Conservation (phyloP, 2,329 filamentous ascomycete species). For the Nemania sp. region DNA sequence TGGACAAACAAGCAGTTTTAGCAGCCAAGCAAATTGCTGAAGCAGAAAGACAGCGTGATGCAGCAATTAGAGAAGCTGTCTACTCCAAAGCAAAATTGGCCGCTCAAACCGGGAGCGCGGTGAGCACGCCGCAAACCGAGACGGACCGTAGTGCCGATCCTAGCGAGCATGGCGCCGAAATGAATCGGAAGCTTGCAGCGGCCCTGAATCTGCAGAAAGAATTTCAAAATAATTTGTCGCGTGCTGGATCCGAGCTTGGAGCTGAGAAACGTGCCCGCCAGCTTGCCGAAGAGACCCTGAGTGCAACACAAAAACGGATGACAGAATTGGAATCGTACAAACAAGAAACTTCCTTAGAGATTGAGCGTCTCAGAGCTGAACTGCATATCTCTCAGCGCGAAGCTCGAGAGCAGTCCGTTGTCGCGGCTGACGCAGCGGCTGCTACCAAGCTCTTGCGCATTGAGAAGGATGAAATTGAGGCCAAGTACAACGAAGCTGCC, state of each 20-base stretch:
- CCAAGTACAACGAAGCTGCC: slow-evolving; percentile 68
- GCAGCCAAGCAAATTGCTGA: slow-evolving; percentile 91
- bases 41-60: slow-evolving; percentile 90
- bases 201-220: slow-evolving; percentile 79
- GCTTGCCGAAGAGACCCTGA: slow-evolving; percentile 84
- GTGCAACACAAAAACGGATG: slow-evolving; percentile 80
- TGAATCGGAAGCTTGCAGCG: slow-evolving; percentile 80
- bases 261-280: slow-evolving; percentile 80
- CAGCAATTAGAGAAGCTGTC: slow-evolving; percentile 90
- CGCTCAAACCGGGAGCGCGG: slow-evolving; percentile 69
- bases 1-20: slow-evolving; percentile 83
- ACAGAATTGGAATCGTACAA: slow-evolving; percentile 81
- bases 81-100: slow-evolving; percentile 94
- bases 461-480: slow-evolving; percentile 80
- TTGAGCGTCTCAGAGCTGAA: slow-evolving; percentile 83
- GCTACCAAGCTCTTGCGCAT: slow-evolving; percentile 74
- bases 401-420: slow-evolving; percentile 79
- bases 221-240: slow-evolving; percentile 75
- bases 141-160: slow-evolving; percentile 59
- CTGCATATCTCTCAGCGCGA: slow-evolving; percentile 78
- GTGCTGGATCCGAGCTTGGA: slow-evolving; percentile 69
- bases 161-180: slow-evolving; percentile 68
- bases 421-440: slow-evolving; percentile 74
- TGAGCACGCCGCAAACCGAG: slow-evolving; percentile 62
- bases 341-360: slow-evolving; percentile 80